Conservation (phyloP, 768 basidiomycete genomes). For the Kwoniella pini region DNA sequence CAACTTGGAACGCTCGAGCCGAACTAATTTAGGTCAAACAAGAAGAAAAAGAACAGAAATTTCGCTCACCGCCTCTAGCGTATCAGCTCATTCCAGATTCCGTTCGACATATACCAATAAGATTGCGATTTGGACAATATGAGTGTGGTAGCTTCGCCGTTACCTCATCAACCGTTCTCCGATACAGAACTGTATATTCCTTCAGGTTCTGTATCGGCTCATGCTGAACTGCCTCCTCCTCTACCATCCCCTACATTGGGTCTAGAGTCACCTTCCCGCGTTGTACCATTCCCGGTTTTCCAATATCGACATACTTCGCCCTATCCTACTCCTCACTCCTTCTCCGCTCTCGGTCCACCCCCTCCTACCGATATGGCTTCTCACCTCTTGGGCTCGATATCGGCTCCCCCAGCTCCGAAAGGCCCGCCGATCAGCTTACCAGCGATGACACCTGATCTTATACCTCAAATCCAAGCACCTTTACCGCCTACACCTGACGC, state of each 20-base stretch:
- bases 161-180: constrained; percentile 25
- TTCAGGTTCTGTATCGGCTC: constrained; percentile 30
- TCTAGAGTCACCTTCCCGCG: not conserved
- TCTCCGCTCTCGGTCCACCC: constrained; percentile 45
- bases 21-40: not conserved
- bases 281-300: constrained; percentile 37
- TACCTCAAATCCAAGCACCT: constrained; percentile 2
- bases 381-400: constrained; percentile 4
- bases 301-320: constrained; percentile 46
- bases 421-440: constrained; percentile 22
- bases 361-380: constrained; percentile 3
- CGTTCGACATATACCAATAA: not conserved
- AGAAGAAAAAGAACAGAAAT: not conserved
- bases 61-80: not conserved
- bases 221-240: constrained; percentile 31
- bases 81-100: not conserved
- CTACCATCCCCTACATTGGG: constrained; percentile 12
- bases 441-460: constrained; percentile 17
- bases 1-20: constrained; percentile 10
- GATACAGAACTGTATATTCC: constrained; percentile 30
- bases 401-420: constrained; percentile 37
- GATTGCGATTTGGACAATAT: constrained; percentile 2
- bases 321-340: constrained; percentile 37
- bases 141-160: constrained; percentile 30
- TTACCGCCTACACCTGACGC: constrained; percentile 42